Conservation (phyloP, 2,329 filamentous ascomycete species). For the Aspergillus floridensis region DNA sequence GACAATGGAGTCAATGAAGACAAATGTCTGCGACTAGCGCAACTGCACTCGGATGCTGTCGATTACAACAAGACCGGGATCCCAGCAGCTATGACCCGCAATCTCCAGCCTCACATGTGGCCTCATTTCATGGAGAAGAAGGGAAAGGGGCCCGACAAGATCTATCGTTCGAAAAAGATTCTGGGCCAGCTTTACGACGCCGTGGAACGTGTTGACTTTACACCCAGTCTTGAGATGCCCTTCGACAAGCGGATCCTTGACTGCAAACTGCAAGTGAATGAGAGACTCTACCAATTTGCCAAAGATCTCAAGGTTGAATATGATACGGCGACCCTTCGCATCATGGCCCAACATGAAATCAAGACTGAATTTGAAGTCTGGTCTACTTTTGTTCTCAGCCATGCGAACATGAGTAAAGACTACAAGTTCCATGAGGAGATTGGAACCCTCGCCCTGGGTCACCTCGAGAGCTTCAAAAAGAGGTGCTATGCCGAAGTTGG, state of each 20-base stretch:
- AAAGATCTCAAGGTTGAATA: constrained; percentile 71
- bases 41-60: constrained; percentile 84
- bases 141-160: constrained; percentile 42
- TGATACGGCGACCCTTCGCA: constrained; percentile 69
- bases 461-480: constrained; percentile 68
- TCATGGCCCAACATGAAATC: constrained; percentile 84
- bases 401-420: constrained; percentile 68
- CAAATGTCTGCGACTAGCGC: constrained; percentile 72
- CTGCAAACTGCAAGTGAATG: constrained; percentile 55
- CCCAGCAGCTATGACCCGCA: constrained; percentile 64
- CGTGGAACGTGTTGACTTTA: constrained; percentile 67
- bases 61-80: constrained; percentile 91
- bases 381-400: constrained; percentile 77
- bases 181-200: constrained; percentile 81
- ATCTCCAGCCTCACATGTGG: constrained; percentile 62
- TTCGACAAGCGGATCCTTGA: constrained; percentile 76
- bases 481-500: constrained; percentile 66
- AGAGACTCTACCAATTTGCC: constrained; percentile 58
- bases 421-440: constrained; percentile 89
- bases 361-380: constrained; percentile 88
- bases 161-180: constrained; percentile 67
- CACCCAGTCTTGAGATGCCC: constrained; percentile 65
- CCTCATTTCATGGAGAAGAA: constrained; percentile 87
- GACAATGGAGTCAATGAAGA: constrained; percentile 62
- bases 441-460: constrained; percentile 60